Base-by-base conservation (phyloP, 805 yeast species). In the Hanseniaspora pseudoguilliermondii region DNA sequence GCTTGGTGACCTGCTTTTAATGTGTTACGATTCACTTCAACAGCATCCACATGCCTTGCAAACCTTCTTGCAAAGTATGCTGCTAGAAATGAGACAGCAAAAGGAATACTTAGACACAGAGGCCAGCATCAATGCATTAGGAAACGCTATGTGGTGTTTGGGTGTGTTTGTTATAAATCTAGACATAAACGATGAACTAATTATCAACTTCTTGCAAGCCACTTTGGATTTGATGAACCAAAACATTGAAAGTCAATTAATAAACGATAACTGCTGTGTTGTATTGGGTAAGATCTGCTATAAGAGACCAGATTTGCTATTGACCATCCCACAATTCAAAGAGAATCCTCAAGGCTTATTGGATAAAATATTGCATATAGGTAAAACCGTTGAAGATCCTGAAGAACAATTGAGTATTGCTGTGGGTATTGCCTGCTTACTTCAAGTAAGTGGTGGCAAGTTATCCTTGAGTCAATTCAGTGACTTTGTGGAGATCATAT, bases 331-430 rank as follows among this genome's bases (percentile, higher is more conserved):
- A 60, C 73, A 77, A 32, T 55, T 55, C 21, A 25, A 36, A 11
- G 34, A 46, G 5, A 46, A 53, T 23, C 7, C 29, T 2, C 25
- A 38, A 0, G 78, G 78, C 59, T 77, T 83, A 61, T 73, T 83
- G 32, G 66, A 73, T 47, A 74, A 75, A 36, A 91, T 97, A 97
- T 79, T 89, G 60, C 71, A 78, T 29, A 79, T 77, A 44, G 81
- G 87, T 74, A 67, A 76, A 62, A 77, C 78, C 59, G 72, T 88
- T 55, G 83, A 80, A 44, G 93, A 86, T 60, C 82, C 89, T 57
- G 85, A 82, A 54, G 98, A 93, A 67, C 93, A 93, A 69, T 95
- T 86, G 59, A 77, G 89, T 11, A 84, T 95, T 1, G 87, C 85
- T 65, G 75, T 76, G 61, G 98, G 98, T 2, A 84, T 93, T 81